Evolutionary conservation across 73 alveolate genomes (phyloP), one percentile per base, ranked within the genome.

Genomic region (Paramecium pentaurelia): DNA sequence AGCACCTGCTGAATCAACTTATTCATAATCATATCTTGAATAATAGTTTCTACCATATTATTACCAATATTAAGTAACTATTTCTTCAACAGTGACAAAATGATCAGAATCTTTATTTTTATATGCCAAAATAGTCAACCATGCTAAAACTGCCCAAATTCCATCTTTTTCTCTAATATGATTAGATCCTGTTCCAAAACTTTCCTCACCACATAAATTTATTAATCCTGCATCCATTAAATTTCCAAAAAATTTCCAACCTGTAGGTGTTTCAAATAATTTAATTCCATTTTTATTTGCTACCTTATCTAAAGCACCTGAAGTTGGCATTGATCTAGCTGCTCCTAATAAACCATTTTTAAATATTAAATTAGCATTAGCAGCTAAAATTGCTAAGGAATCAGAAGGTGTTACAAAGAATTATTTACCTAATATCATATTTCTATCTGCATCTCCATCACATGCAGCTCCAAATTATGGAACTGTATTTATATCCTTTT

Each of bases 271-370:
- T 93, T 98, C 99, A 93, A 94, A 97, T 38, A 97, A 86, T 32
- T 90, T 86, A 86, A 98, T 88, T 27, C 96, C 99, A 86, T 96
- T 95, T 91, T 98, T 97, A 45, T 95, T 93, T 22, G 99, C 99
- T 30, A 99, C 99, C 93, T 96, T 88, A 92, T 99, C 99, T 49
- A 97, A 95, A 32, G 99, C 99, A 4, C 98, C 98, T 1, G 99
- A 97, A n/a, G 99, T 99, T 8, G 99, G 99, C 99, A 99, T 99
- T 38, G 99, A 95, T 94, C 99, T 95, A 3, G 99, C 99, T n/a
- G 97, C 99, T 11, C 99, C 99, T 36, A 93, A 89, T 93, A 98
- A 88, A 1, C 99, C 99, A 16, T 44, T 25, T 95, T 97, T 90
- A 97, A 93, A 92, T 93, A 96, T 60, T 96, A 98, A 40, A 96